A percentile compares a stretch with the other conserved stretches of the same genome.
phyloP scores from a whole-genome alignment of 441 rosid genomes.

The Gossypium aridum region DNA sequence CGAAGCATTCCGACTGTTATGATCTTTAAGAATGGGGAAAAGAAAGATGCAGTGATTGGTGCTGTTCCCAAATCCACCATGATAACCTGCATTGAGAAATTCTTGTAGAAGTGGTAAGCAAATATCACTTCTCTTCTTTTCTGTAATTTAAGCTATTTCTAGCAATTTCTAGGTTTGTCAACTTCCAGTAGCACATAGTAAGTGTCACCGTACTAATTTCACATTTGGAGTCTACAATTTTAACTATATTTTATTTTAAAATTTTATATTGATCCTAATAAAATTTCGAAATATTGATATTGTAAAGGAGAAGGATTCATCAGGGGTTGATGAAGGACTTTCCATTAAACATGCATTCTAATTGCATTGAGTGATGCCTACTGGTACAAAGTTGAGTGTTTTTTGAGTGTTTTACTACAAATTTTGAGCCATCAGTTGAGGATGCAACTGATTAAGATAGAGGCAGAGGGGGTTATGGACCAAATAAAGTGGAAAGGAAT shows the following conservation, averaged over 20 bases:
- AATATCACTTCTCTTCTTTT: constrained; percentile 1
- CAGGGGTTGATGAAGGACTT: no score
- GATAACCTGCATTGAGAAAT: constrained; percentile 66
- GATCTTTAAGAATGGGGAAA: constrained; percentile 89
- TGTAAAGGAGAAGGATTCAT: no score
- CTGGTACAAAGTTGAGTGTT: no score
- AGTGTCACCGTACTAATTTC: not conserved
- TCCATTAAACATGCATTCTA: no score
- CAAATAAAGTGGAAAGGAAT: no score
- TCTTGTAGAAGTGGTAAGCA: constrained; percentile 38
- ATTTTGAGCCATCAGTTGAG: no score
- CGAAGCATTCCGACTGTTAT: constrained; percentile 91
- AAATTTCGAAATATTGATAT: no score
- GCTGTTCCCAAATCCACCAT: constrained; percentile 84
- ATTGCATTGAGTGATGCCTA: no score
- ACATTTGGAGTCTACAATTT: not conserved
- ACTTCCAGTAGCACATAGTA: constrained; percentile 9
- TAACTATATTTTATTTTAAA: not conserved
- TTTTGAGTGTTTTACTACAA: no score
- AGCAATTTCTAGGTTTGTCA: not conserved
- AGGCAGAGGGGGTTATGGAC: no score
- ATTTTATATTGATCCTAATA: no score
- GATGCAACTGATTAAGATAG: no score
- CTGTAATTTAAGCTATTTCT: constrained; percentile 1
- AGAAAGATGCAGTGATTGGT: constrained; percentile 78